Base-by-base conservation (phyloP, 2,329 filamentous ascomycete genomes). In the Monilinia fructicola region DNA sequence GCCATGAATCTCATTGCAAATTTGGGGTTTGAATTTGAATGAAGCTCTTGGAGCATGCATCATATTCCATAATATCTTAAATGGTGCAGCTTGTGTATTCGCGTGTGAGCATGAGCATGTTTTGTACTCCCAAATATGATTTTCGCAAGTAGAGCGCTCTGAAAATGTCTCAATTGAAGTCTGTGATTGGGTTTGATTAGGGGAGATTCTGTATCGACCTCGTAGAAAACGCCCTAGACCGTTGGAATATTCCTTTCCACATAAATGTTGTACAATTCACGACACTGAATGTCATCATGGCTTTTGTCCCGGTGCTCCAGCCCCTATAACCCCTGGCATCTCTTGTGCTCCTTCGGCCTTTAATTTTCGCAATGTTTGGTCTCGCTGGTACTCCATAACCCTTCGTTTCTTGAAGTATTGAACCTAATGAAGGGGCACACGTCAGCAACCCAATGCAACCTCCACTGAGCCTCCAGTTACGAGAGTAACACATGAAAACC, bases 381-480 rank as follows among this genome's bases (percentile, higher is more conserved):
- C 89, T 79, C 94, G 92, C 74, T 96, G 91, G 75, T 91, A 85
- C 73, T 99, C 95, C 80, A 96, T 94, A 46, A 98, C 92, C 74
- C 95, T 85, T 80, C 93, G 90, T 79, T 97, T 93, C 83, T 98
- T 97, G 81, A 99, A 99, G 79, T 99, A 98, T 79, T 93, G 92
- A 69, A 97, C 91, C 92, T 95, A 23, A 50, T 21, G 53, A 64
- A 10, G 44, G n/a, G 18, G 48, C n/a, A 40, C 38, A 70, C 69
- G 72, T 70, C 70, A 67, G 59, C 61, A 9, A 59, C 18, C 63
- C 31, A 42, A 38, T 10, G 7, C 44, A 50, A 40, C 26, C 5
- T 35, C 28, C n/a, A 26, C 26, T 40, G 10, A 21, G 21, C 31
- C 11, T 31, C 11, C 21, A 40, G 38, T 40, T 11, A 23, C 23